Conservation (phyloP, 1,139 yeast genomes). For the Candida sanyaensis region DNA sequence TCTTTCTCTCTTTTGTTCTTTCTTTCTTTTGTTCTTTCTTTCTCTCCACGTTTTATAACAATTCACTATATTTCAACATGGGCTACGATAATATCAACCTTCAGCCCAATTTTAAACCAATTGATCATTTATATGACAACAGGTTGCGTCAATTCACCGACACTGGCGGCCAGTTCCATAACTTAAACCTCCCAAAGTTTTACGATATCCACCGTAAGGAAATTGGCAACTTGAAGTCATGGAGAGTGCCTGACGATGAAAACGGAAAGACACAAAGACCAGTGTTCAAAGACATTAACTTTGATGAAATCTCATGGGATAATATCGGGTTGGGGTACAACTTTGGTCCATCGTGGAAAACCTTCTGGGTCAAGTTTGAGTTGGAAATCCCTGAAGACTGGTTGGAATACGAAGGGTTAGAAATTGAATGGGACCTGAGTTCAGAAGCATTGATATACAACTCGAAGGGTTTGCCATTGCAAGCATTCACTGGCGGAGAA, state of each 20-base stretch:
- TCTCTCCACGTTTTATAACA: too few species aligned
- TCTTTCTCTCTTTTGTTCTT: too few species aligned
- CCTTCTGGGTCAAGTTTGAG: conserved; percentile 85
- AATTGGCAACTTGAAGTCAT: conserved; percentile 50
- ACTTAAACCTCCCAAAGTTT: conserved; percentile 78
- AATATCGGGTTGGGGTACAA: conserved; percentile 66
- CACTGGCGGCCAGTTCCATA: conserved; percentile 66
- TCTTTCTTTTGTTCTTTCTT: too few species aligned
- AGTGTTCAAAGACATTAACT: conserved; percentile 63
- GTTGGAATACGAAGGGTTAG: conserved; percentile 51
- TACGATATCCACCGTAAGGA: conserved; percentile 63
- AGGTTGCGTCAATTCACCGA: conserved; percentile 81
- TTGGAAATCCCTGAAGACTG: conserved; percentile 65
- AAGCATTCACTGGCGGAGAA: conserved; percentile 88
- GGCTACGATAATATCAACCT: conserved; percentile 40
- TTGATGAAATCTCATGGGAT: conserved; percentile 49
- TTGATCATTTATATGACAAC: conserved; percentile 74
- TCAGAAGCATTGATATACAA: conserved; percentile 84
- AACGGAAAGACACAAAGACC: conserved; percentile 64
- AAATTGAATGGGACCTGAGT: conserved; percentile 83
- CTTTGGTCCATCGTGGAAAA: conserved; percentile 97
- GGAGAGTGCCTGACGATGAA: conserved; percentile 65
- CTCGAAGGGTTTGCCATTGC: conserved; percentile 66
- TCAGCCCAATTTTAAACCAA: conserved; percentile 81
- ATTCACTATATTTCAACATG: conserved; percentile 6